Evolutionary conservation across 305 asterid species (phyloP).

Genomic region (Solanum aculeatissimum): DNA sequence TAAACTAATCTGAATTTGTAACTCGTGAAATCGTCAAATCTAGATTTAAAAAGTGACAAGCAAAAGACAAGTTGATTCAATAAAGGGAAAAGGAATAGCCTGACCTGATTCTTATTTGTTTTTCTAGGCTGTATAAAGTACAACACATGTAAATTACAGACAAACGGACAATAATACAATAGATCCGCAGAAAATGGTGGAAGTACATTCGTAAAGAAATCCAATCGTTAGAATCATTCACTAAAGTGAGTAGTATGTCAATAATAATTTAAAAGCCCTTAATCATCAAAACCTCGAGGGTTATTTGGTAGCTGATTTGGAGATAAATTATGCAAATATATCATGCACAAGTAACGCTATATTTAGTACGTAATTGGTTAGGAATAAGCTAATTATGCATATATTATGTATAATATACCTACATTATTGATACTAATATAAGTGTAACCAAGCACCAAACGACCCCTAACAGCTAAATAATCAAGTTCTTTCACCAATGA

Average conservation of each 20-base stretch:
- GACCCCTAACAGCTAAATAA: background rate
- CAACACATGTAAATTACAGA: background rate
- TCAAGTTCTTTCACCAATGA: background rate
- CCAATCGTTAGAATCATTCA: background rate
- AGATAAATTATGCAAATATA: no score
- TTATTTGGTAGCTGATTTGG: no score
- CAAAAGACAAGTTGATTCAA: background rate
- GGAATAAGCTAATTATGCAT: background rate
- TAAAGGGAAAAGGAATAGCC: background rate
- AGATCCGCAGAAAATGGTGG: background rate
- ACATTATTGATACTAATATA: no score
- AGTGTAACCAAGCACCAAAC: background rate
- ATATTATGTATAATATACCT: no score
- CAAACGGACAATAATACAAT: background rate
- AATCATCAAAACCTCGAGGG: background rate
- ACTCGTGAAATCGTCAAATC: no score
- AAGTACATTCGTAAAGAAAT: background rate
- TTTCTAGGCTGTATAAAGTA: background rate
- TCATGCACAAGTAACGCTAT: background rate
- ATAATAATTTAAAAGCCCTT: background rate
- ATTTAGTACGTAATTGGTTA: background rate
- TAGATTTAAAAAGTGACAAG: no score
- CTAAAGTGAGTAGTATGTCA: background rate
- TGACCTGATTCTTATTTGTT: background rate
- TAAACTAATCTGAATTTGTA: no score